phyloP scores from a whole-genome alignment of 148 eudicot genomes.

The Rhododendron henanense region DNA sequence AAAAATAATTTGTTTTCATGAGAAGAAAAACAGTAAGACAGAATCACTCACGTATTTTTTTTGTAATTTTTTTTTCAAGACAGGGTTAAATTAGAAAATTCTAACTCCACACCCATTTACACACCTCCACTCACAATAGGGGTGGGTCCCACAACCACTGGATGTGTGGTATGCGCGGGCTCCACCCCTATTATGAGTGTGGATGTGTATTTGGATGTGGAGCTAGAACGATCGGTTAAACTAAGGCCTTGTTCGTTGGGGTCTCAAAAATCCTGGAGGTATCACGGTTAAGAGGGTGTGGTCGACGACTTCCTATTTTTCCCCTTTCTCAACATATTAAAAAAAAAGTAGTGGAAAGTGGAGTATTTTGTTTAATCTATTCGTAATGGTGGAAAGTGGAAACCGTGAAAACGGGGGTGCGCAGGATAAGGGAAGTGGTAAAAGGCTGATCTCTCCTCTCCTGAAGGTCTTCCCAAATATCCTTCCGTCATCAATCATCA shows the following conservation, averaged over 20 bases:
- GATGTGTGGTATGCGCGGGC: too few relatives aligned
- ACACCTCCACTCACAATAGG: too few relatives aligned
- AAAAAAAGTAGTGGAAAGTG: too few relatives aligned
- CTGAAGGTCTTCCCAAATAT: neutral
- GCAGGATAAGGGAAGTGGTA: neutral
- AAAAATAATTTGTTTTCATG: neutral
- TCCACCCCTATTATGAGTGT: too few relatives aligned
- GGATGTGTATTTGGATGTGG: too few relatives aligned
- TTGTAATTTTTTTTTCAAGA: neutral
- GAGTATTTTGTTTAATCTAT: too few relatives aligned
- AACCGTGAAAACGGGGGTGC: neutral
- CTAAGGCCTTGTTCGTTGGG: too few relatives aligned
- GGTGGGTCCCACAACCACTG: too few relatives aligned
- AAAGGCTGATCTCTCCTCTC: neutral
- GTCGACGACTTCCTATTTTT: neutral
- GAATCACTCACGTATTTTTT: neutral
- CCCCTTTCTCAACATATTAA: neutral
- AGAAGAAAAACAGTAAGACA: neutral
- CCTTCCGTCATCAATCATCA: neutral
- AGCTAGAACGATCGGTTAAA: too few relatives aligned
- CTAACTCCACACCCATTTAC: too few relatives aligned
- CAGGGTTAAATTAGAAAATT: too few relatives aligned
- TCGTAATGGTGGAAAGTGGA: neutral
- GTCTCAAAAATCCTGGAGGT: neutral
- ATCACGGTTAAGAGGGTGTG: neutral